Conservation (phyloP, 2,329 filamentous ascomycete species). For the Aschersonia sp. region DNA sequence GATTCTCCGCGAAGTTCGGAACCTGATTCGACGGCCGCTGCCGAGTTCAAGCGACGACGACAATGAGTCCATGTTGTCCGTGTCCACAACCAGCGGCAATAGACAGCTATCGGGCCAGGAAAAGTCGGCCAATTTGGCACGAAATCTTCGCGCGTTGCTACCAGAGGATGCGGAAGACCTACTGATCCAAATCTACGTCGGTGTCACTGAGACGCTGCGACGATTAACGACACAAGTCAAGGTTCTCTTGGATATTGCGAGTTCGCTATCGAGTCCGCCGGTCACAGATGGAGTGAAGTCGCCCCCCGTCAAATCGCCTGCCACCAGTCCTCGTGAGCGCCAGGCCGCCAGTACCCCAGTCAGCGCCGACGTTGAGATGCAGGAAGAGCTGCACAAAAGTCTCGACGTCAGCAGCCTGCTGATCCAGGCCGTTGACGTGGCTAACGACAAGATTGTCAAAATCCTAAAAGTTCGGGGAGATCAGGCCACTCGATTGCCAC, state of each 20-base stretch:
- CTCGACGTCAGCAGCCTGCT: slow-evolving; percentile 67
- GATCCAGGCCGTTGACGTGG: slow-evolving; percentile 66
- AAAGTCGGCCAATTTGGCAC: slow-evolving; percentile 75
- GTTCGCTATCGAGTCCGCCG: slow-evolving; percentile 41
- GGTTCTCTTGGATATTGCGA: slow-evolving; percentile 86
- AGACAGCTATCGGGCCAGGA: slow-evolving; percentile 66
- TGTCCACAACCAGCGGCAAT: slow-evolving; percentile 60
- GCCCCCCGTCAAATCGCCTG: slow-evolving; percentile 34
- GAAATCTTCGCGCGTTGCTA: slow-evolving; percentile 75
- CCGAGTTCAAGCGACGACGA: slow-evolving; percentile 93
- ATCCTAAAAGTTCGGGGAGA: slow-evolving; percentile 65
- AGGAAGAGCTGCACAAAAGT: slow-evolving; percentile 63
- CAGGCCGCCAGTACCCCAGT: slow-evolving; percentile 9
- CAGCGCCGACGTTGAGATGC: slow-evolving; percentile 30
- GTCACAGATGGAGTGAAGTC: slow-evolving; percentile 27
- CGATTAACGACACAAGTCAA: slow-evolving; percentile 85
- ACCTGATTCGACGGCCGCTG: slow-evolving; percentile 68
- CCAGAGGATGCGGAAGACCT: slow-evolving; percentile 74
- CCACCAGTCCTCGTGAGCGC: slow-evolving; percentile 32
- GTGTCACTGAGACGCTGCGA: slow-evolving; percentile 74
- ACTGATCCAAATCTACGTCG: slow-evolving; percentile 69
- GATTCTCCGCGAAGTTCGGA: slow-evolving; percentile 73
- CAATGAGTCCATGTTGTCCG: slow-evolving; percentile 74
- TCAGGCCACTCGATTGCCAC: slow-evolving; percentile 52
- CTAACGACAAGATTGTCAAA: slow-evolving; percentile 63